These are phyloP conservation scores for Rhizopus sp. DNA, from an alignment of 371 early-diverging fungal species.

Conservation along the genomic window DNA sequence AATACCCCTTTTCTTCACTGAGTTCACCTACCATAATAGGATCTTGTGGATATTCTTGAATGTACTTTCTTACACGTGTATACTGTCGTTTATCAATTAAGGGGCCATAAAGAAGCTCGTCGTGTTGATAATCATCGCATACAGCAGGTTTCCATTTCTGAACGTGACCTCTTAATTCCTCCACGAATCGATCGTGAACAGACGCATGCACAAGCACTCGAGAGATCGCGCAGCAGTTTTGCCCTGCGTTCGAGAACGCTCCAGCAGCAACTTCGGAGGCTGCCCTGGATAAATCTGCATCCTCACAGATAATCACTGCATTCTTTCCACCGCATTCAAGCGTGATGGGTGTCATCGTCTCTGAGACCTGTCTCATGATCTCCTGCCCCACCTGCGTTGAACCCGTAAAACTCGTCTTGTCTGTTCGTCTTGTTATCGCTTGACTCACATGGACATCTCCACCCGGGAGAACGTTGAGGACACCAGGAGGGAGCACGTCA, in stretches of 20 bases:
- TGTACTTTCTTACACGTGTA: conserved; percentile 51
- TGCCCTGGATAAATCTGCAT: conserved; percentile 75
- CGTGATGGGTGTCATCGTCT: conserved; percentile 62
- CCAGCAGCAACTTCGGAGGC: conserved; percentile 67
- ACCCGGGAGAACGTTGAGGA: conserved; percentile 66
- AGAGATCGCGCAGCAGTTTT: conserved; percentile 88
- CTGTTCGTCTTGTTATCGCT: conserved; percentile 22
- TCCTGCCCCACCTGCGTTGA: conserved; percentile 73
- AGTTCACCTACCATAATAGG: conserved; percentile 9
- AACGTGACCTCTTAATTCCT: conserved; percentile 51
- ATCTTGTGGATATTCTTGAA: background rate
- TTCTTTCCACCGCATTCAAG: conserved; percentile 93
- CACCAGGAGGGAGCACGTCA: conserved; percentile 50
- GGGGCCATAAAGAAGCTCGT: conserved; percentile 53
- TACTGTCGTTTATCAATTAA: conserved; percentile 77
- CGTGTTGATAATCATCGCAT: background rate
- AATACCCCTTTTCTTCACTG: conserved; percentile 54
- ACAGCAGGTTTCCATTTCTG: conserved; percentile 15
- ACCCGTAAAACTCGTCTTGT: conserved; percentile 60
- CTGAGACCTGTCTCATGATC: conserved; percentile 70
- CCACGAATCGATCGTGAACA: conserved; percentile 68
- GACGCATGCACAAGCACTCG: conserved; percentile 73
- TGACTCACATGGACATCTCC: conserved; percentile 30
- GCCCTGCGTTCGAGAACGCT: conserved; percentile 80
- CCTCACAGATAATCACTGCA: conserved; percentile 76